These are phyloP conservation scores for Scedosporium boydii DNA, from an alignment of 2,329 filamentous ascomycete species.

Conservation along the genomic window DNA sequence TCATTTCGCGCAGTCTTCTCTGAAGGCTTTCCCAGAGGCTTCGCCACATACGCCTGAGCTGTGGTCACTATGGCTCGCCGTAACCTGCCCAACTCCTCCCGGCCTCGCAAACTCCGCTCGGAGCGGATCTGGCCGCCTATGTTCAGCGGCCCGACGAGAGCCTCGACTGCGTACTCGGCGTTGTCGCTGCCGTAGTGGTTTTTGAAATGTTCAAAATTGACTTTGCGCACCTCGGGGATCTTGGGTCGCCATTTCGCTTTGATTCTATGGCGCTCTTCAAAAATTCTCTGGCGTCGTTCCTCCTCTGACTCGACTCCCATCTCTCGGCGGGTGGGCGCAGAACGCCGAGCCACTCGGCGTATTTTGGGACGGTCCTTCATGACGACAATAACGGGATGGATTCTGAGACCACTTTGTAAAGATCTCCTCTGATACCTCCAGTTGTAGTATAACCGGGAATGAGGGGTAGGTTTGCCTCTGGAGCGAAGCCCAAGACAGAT, in stretches of 20 bases:
- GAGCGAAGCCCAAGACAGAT: no score
- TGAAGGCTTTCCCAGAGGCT: slow-evolving; percentile 6
- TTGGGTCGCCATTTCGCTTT: not conserved
- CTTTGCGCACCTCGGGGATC: slow-evolving; percentile 21
- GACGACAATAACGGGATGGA: no score
- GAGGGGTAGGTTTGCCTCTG: no score
- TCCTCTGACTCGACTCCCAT: not conserved
- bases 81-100: slow-evolving; percentile 24
- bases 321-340: no score
- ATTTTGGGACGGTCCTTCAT: no score
- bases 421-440: no score
- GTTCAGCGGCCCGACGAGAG: slow-evolving; percentile 23
- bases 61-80: slow-evolving; percentile 13
- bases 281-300: not conserved
- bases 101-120: slow-evolving; percentile 24
- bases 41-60: slow-evolving; percentile 13
- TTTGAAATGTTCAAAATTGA: slow-evolving; percentile 34
- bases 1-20: slow-evolving; percentile 12
- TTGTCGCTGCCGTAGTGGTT: slow-evolving; percentile 26
- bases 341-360: no score
- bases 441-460: no score
- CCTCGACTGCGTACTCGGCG: slow-evolving; percentile 28
- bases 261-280: not conserved
- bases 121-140: slow-evolving; percentile 28
- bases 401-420: no score